Evolutionary conservation across 2,329 filamentous ascomycete genomes (phyloP).

Genomic region (Ploettnerulaceae sp.): DNA sequence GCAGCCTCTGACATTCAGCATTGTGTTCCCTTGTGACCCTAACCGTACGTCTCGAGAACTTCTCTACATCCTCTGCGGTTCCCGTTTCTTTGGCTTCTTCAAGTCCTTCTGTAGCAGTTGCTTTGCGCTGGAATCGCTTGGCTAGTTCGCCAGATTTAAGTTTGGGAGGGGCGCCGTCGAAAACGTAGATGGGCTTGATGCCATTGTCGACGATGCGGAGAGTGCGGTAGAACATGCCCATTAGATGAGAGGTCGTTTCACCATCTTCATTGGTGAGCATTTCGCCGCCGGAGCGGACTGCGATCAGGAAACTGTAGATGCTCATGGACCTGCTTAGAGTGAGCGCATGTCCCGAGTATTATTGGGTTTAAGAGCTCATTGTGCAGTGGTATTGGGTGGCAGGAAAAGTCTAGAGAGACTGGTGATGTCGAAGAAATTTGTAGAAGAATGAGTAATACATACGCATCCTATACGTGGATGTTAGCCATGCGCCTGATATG

Average conservation of each 20-base stretch:
- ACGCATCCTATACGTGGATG: conserved; percentile 49
- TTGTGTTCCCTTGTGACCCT: conserved; percentile 97
- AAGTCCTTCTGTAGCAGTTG: conserved; percentile 81
- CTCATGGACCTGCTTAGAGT: conserved; percentile 97
- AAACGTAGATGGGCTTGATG: conserved; percentile 97
- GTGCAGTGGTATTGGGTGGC: too few species aligned
- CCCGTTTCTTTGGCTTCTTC: conserved; percentile 97
- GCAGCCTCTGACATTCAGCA: conserved; percentile 81
- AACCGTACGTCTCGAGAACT: conserved; percentile 90
- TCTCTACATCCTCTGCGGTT: conserved; percentile 95
- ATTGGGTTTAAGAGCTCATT: too few species aligned
- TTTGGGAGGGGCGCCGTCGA: conserved; percentile 93
- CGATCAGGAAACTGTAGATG: conserved; percentile 97
- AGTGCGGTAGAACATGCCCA: conserved; percentile 99
- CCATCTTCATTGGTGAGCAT: conserved; percentile 93
- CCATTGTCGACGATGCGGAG: conserved; percentile 97
- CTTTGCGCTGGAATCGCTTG: conserved; percentile 92
- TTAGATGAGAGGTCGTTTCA: conserved; percentile 95
- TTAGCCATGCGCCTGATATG: conserved; percentile 16
- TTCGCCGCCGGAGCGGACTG: conserved; percentile 92
- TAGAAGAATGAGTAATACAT: too few species aligned
- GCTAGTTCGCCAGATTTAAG: conserved; percentile 96
- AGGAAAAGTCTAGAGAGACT: conserved; percentile 16
- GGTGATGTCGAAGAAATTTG: too few species aligned
- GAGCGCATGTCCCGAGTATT: too few species aligned